Evolutionary conservation across 2,329 filamentous ascomycete species (phyloP).

Genomic region (Pyrenophora seminiperda): DNA sequence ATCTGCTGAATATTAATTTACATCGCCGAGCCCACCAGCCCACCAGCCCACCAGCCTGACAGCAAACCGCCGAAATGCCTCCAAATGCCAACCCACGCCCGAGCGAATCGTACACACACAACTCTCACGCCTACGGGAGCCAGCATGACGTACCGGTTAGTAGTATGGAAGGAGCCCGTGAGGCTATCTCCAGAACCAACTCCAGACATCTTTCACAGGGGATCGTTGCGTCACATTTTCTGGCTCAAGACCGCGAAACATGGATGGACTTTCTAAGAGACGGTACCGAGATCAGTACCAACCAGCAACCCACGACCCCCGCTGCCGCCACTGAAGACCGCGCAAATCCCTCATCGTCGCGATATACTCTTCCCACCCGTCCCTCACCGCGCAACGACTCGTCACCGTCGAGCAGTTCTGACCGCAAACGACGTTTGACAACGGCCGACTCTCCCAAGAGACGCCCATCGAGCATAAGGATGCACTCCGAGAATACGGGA

Average conservation of each 20-base stretch:
- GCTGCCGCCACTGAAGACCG: constrained; percentile 11
- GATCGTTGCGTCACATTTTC: constrained; percentile 36
- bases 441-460: constrained; percentile 40
- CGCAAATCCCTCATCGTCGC: constrained; percentile 16
- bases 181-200: constrained; percentile 6
- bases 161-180: constrained; percentile 10
- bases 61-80: constrained; percentile 13
- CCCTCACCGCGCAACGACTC: constrained; percentile 24
- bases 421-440: constrained; percentile 46
- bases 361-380: constrained; percentile 29
- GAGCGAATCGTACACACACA: constrained; percentile 21
- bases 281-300: constrained; percentile 23
- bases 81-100: constrained; percentile 18
- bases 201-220: constrained; percentile 25
- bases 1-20: background rate
- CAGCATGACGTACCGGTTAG: constrained; percentile 18
- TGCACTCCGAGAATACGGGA: constrained; percentile 22
- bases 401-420: constrained; percentile 29
- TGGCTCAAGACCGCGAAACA: constrained; percentile 40
- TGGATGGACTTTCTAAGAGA: constrained; percentile 45
- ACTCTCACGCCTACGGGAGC: constrained; percentile 21
- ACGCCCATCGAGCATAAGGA: constrained; percentile 35
- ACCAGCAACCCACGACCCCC: constrained; percentile 13
- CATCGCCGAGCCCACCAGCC: constrained; percentile 2
- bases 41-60: constrained; percentile 4